Base-by-base conservation (phyloP, 2,329 filamentous ascomycete genomes). In the Fusarium sp. region DNA sequence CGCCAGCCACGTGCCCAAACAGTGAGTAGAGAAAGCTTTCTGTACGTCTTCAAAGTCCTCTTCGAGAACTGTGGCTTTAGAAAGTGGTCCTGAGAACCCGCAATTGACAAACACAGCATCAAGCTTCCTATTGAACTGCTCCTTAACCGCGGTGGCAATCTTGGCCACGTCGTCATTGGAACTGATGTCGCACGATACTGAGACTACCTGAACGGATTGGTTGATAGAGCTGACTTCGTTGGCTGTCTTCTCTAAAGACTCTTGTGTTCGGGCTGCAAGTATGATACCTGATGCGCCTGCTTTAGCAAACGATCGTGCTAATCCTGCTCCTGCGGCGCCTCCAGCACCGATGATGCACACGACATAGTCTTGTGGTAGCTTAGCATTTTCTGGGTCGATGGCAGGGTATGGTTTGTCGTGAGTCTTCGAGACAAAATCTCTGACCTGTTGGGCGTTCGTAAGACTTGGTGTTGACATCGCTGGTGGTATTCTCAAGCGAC, bases 261-360 rank as follows among this genome's bases (percentile, higher is more conserved):
- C 24, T 28, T 55, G 15, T 7, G 47, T 47, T 8, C 58, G 56
- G 1, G 58, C 56, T 1, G 56, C 58, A 4, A 62, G 23, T 4
- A 62, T 55, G 5, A 62, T 26, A 5, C 56, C 56, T 4, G 47
- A 42, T 3, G 20, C 42, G 1, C 56, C 47, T 6, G 56, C 58
- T 12, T 26, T 24, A 2, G 47, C 42, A 10, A 62, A 62, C 2
- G 58, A 62, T 4, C 47, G 54, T 4, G 56, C 47, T 3, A 62
- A 6, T 0, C 47, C 58, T 0, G 56, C 30, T 4, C 58, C 58
- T 10, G 58, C 47, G 2, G 58, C 58, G 2, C 58, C 58, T 4
- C 58, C 58, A 11, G 47, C 58, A 12, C 58, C 58, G 1, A 62
- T 62, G 8, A 62, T 55, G 3, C 58, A 62, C 0, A 62, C 28